Evolutionary conservation across 139 green algal genomes (phyloP).

Genomic region (Chlorella sp.): DNA sequence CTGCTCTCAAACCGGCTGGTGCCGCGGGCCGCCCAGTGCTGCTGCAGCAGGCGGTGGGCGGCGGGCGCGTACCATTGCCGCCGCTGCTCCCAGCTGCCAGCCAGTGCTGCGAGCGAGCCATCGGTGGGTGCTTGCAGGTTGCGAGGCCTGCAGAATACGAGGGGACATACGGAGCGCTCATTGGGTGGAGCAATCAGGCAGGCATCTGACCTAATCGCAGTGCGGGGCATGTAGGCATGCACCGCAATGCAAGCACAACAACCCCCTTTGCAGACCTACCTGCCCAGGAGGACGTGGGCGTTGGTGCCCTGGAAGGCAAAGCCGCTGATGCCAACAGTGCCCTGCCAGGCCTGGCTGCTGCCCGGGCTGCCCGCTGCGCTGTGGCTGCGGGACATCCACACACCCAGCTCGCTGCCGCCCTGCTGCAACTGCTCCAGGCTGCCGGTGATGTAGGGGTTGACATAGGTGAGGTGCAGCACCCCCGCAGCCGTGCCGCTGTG

Average conservation of each 20-base stretch:
- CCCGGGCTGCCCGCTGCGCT: not conserved
- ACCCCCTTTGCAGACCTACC: not conserved
- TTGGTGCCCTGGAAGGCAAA: constrained; percentile 60
- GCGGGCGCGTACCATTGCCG: constrained; percentile 35
- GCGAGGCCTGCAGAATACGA: not conserved
- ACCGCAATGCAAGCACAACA: not conserved
- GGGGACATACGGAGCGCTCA: no score
- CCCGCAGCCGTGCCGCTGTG: not conserved
- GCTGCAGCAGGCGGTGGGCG: constrained; percentile 20
- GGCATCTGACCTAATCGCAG: not conserved
- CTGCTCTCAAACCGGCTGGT: constrained; percentile 32
- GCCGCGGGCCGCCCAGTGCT: not conserved
- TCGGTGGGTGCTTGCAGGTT: not conserved
- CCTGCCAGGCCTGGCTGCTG: not conserved
- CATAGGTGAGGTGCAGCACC: constrained; percentile 28
- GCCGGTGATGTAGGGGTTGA: constrained; percentile 7
- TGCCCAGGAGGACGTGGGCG: constrained; percentile 41
- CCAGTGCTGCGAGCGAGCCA: not conserved
- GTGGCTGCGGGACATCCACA: not conserved
- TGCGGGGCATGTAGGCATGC: not conserved
- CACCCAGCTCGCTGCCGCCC: not conserved
- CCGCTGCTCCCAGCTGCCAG: not conserved
- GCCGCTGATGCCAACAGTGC: constrained; percentile 6
- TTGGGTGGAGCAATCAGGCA: not conserved
- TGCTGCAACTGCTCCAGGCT: constrained; percentile 51